phyloP scores from a whole-genome alignment of 257 asterid genomes.

The Scutellaria galericulata region DNA sequence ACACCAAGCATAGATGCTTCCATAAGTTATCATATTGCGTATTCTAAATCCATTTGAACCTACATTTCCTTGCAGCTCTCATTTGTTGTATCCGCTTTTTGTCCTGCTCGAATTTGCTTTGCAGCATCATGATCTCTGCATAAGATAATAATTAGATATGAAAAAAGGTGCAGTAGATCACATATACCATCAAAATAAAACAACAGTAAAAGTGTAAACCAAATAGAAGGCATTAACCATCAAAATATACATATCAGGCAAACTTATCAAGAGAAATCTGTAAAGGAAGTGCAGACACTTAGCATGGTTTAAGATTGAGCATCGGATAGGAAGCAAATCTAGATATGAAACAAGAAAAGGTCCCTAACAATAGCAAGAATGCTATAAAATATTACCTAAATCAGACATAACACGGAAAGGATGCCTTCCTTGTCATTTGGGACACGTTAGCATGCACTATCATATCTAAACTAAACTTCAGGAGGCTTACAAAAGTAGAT shows the following conservation, averaged over 20 bases:
- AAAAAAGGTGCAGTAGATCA: not conserved
- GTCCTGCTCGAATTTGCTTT: slow-evolving; percentile 93
- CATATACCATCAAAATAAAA: not conserved
- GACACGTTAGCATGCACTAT: not conserved
- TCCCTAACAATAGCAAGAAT: not conserved
- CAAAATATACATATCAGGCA: not conserved
- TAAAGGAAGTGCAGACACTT: not conserved
- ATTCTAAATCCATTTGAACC: not conserved
- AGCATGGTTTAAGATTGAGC: too few species aligned
- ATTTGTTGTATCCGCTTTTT: slow-evolving; percentile 88
- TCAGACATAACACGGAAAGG: not conserved
- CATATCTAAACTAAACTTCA: not conserved
- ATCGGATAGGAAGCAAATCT: too few species aligned
- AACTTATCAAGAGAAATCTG: not conserved
- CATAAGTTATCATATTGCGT: too few species aligned
- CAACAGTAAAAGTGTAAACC: too few species aligned
- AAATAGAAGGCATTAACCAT: not conserved
- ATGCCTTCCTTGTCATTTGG: not conserved
- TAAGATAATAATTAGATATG: not conserved
- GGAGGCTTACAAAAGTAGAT: not conserved
- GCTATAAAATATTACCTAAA: not conserved
- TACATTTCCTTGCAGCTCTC: slow-evolving; percentile 70
- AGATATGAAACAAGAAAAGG: not conserved
- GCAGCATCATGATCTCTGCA: slow-evolving; percentile 89
- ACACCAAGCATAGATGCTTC: too few species aligned